Evolutionary conservation across 768 basidiomycete species (phyloP), one percentile per base, ranked within the genome.

Genomic region (Leucosporidium scottii): DNA sequence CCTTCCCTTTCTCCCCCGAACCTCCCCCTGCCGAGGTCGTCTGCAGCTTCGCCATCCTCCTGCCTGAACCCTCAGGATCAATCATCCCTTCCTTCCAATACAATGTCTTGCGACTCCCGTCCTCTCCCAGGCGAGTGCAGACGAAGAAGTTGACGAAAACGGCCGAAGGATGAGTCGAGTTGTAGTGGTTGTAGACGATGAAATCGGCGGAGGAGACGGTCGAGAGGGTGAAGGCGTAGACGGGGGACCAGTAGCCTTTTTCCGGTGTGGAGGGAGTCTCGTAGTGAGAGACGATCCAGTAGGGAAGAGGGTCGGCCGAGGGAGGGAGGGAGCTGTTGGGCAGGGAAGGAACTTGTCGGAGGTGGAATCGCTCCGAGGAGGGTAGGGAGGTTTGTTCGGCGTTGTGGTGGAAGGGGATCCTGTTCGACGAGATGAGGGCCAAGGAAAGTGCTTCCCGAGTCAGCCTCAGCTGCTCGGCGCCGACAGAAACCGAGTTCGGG

Each of bases 161-260:
- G 1, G 65, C 59, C 3, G 49, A 17, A 2, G 49, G 27, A 12
- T 54, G 36, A 1, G 69, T 61, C 4, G 49, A 61, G n/a, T 70
- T 65, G 55, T 27, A 70, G 48, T 64, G 59, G 39, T 70, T 70
- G 36, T 58, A 50, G 17, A 54, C 62, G 4, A 13, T 18, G 10
- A 67, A 63, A 31, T 70, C 69, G 25, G 48, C 30, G 25, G 56
- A 34, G 0, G 65, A 15, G n/a, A 63, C 56, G 36, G 39, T 31
- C 6, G 57, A 31, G 50, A 70, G 69, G 18, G 39, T 34, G 30
- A 70, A 70, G 25, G 65, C 49, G 65, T 67, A 70, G 27, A 61
- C 18, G 9, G 69, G 69, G 20, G 60, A 51, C 12, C 20, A 58
- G 62, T 48, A 56, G 25, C 25, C 27, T 5, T 25, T 28, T 31